Evolutionary conservation across 2,329 filamentous ascomycete species (phyloP).

Genomic region (Penicillium sp.): DNA sequence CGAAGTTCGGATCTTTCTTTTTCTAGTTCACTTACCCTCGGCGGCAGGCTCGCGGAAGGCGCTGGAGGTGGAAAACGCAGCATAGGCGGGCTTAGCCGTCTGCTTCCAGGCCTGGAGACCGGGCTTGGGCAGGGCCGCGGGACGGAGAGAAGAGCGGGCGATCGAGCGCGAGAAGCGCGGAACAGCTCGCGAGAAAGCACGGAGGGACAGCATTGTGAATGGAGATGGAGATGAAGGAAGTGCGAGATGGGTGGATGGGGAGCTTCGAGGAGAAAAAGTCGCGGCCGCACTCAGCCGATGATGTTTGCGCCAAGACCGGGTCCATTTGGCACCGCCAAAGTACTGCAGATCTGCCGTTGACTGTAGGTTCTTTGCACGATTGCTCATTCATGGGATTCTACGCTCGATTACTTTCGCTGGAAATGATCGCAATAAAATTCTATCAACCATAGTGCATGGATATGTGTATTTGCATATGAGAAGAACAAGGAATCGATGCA

Average conservation of each 20-base stretch:
- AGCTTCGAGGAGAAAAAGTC: constrained; percentile 23
- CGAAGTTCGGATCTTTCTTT: too few relatives aligned
- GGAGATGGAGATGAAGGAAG: constrained; percentile 4
- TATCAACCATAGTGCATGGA: too few relatives aligned
- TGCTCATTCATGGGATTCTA: too few relatives aligned
- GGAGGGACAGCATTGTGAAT: constrained; percentile 66
- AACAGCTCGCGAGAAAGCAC: constrained; percentile 63
- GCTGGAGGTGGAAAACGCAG: constrained; percentile 49
- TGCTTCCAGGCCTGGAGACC: constrained; percentile 51
- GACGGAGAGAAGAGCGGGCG: constrained; percentile 51
- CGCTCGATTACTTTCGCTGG: too few relatives aligned
- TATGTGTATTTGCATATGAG: too few relatives aligned
- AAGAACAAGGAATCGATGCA: constrained; percentile 20
- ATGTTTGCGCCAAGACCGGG: constrained; percentile 31
- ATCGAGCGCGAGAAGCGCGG: constrained; percentile 62
- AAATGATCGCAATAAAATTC: too few relatives aligned
- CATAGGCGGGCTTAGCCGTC: constrained; percentile 40
- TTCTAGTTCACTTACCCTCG: constrained; percentile 40
- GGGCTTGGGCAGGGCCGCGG: constrained; percentile 50
- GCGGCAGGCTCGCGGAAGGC: constrained; percentile 45
- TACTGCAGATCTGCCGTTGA: constrained; percentile 22
- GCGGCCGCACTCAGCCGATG: constrained; percentile 25
- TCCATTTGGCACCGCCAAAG: constrained; percentile 18
- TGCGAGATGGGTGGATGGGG: constrained; percentile 15
- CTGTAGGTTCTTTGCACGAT: too few relatives aligned